Base-by-base conservation (phyloP, 1,284 basidiomycete genomes). In the Pulveroboletus ridleyi region DNA sequence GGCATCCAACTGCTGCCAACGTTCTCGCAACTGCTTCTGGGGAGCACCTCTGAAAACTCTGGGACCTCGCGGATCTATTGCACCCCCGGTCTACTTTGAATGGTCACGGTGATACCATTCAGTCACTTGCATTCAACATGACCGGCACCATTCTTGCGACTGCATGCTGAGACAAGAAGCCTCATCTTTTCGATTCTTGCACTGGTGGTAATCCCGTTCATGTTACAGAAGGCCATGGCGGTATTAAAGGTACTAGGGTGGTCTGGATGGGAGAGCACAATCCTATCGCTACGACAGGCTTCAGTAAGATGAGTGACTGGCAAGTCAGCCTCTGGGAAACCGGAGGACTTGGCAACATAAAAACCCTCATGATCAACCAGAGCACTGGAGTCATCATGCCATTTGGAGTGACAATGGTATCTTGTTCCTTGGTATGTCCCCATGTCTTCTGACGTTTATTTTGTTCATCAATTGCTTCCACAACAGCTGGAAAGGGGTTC, bases 371-470 rank as follows among this genome's bases (percentile, higher is more conserved):
- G 29, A 83, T 97, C 67, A 96, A 98, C 79, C 94, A 95, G 77
- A 92, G 91, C 62, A 89, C 95, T 29, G 96, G 97, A 58, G 95
- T 98, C 50, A 79, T 98, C 61, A 98, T 99, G 95, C 97, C 97
- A 2, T 98, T 97, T 99, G 95, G 89, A 90, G 88, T 57, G 96
- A 98, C 71, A 98, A 97, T 80, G 91, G 94, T 67, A 90, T 99
- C 64, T 83, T 98, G 65, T 98, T 98, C 88, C 86, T 99, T 66
- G 95, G 89, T 89, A 66, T 46, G 84, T 78, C 23, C 47, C 2
- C 29, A 20, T 42, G 14, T 62, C 57, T 55, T 23, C 15, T 58
- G 9, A 33, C n/a, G 18, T 49, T 46, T n/a, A n/a, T 42, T 60
- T 17, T 22, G 63, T 47, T 61, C 29, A 56, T 35, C 59, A 44